Evolutionary conservation across 2,329 filamentous ascomycete genomes (phyloP).

Genomic region (Boeremia exigua): DNA sequence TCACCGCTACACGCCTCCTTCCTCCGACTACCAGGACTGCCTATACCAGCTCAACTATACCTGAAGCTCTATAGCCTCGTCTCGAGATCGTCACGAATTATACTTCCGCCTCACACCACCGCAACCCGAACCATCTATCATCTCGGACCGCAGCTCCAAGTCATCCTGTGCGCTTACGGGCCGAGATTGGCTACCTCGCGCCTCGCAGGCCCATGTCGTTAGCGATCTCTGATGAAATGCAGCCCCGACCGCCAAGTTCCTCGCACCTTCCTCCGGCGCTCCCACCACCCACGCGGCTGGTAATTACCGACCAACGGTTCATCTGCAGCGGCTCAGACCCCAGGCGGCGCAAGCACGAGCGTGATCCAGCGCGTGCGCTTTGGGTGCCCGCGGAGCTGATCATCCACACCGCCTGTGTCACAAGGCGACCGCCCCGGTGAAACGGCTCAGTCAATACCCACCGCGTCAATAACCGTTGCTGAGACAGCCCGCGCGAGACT

Average conservation of each 20-base stretch:
- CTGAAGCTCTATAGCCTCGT: neutral
- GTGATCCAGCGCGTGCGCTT: neutral
- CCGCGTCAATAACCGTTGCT: neutral
- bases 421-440: conserved; percentile 4
- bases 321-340: neutral
- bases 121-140: neutral
- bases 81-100: neutral
- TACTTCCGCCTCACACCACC: neutral
- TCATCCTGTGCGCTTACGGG: neutral
- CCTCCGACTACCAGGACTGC: neutral
- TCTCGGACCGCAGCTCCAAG: conserved; percentile 3
- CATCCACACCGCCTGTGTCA: conserved; percentile 16
- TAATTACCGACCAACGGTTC: conserved; percentile 9
- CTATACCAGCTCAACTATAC: neutral
- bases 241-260: conserved; percentile 6
- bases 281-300: conserved; percentile 13
- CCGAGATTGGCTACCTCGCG: neutral
- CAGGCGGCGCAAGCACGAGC: neutral
- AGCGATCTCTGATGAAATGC: neutral
- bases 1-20: conserved; percentile 1
- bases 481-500: neutral
- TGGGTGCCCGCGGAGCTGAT: neutral
- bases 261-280: conserved; percentile 1
- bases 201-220: neutral
- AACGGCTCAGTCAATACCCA: neutral